Conservation (phyloP, 805 yeast species). For the Wickerhamiella nectarea region DNA sequence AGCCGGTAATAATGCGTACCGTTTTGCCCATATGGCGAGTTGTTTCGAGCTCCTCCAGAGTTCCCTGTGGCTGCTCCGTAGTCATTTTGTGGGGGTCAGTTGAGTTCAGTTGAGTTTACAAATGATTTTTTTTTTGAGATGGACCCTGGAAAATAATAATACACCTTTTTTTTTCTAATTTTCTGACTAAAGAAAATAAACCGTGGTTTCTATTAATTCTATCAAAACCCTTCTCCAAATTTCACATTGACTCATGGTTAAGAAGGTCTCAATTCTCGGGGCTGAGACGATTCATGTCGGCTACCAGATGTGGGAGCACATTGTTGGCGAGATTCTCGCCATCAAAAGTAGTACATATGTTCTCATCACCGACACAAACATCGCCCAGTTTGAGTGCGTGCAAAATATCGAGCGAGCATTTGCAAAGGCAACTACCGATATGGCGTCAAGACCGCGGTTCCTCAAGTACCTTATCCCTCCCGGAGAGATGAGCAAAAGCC, state of each 20-base stretch:
- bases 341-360: slow-evolving; percentile 84
- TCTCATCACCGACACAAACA: slow-evolving; percentile 72
- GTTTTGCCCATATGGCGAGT: slow-evolving; percentile 11
- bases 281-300: slow-evolving; percentile 82
- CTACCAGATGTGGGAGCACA: slow-evolving; percentile 59
- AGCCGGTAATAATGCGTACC: slow-evolving; percentile 77
- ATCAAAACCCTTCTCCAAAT: not conserved
- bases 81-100: no score
- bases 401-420: slow-evolving; percentile 35
- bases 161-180: not conserved
- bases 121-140: not conserved
- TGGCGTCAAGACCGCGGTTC: slow-evolving; percentile 33
- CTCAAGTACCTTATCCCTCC: slow-evolving; percentile 70
- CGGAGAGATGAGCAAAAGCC: slow-evolving; percentile 80
- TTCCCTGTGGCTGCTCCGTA: slow-evolving; percentile 6
- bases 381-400: slow-evolving; percentile 30
- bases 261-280: slow-evolving; percentile 65
- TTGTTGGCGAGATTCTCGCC: slow-evolving; percentile 50
- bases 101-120: not conserved
- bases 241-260: slow-evolving; percentile 7
- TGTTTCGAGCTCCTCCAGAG: slow-evolving; percentile 4
- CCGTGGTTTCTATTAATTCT: no score
- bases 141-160: not conserved
- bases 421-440: not conserved
- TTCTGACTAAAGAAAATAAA: no score